Evolutionary conservation across 2,329 filamentous ascomycete species (phyloP), one percentile per base, ranked within the genome.

Genomic region (Eutypella sp.): DNA sequence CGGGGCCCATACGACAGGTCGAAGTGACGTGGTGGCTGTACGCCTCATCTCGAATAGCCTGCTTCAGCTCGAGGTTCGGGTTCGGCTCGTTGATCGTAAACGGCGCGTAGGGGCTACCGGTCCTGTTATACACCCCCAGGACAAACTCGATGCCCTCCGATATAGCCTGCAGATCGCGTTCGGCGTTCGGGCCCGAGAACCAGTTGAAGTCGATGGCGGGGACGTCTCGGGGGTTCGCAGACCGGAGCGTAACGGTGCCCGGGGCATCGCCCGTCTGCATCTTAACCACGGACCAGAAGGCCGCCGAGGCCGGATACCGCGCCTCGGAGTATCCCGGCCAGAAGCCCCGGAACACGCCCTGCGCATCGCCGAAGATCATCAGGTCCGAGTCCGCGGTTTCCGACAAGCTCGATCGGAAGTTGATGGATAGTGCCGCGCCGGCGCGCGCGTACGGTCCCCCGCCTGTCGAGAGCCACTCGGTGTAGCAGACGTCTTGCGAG

Each of bases 271-370:
- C 10, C 8, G 27, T 11, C 29, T 42, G 40, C 44, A 46, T 43
- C 33, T 42, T 46, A 10, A 46, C 44, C 13, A 37, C 16, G n/a
- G 40, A 37, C 44, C 44, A 43, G 23, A 45, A 41, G 34, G 38
- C 40, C 9, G 46, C 19, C 16, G 33, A 27, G 3, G 34, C 31
- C 6, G 42, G 36, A 15, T 18, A 31, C n/a, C 4, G n/a, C 24
- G 11, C 29, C 31, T 15, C 24, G 33, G 40, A 13, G 33, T 37
- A 29, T 18, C 29, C 24, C 19, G 41, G 18, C 10, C 23, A 46
- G n/a, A 33, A 34, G 4, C 44, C 40, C 7, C 40, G 25, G n/a
- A 46, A 46, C 15, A 37, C 40, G 3, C 29, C 20, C 3, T 40
- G 31, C 2, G 44, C 22, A 2, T 25, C 39, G 8, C 44, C 44